Evolutionary conservation across 495 filamentous ascomycete species (phyloP), one percentile per base, ranked within the genome.

Genomic region (Aspergillus homomorphus): DNA sequence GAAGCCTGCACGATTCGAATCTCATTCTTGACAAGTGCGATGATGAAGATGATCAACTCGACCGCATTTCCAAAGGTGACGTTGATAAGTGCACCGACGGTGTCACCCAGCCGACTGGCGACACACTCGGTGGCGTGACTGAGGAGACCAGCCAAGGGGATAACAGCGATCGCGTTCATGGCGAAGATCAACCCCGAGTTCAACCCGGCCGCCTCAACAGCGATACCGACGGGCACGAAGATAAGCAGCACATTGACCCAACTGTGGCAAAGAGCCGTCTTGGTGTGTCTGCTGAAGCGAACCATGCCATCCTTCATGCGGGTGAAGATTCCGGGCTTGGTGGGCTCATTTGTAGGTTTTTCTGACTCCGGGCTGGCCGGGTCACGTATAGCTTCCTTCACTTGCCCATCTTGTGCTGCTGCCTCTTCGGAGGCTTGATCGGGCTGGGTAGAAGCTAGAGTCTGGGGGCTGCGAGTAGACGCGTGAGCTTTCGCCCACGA

Each of bases 31-130:
- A 71, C 72, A 10, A 71, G 53, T 12, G 64, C 66, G 56, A 72
- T 77, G 42, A 69, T 75, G 60, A 45, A 94, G 62, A 94, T 91
- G 70, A 94, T 94, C 65, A 95, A 73, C 74, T 95, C 90, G 2
- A 95, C 90, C 21, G 90, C 90, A 70, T 95, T 95, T 54, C 90
- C 90, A 72, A 94, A 94, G 20, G 89, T 91, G 12, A 93, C 89
- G 61, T 93, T 95, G 68, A 93, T 82, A 64, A 94, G 71, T 15
- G 90, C 90, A 54, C 89, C 90, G 30, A 92, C 73, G 9, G 89
- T 89, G 63, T 95, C 89, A 43, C 90, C 90, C 69, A 93, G 77
- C 56, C 85, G 84, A 54, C 79, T 79, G 28, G 90, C 90, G 45
- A 93, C 86, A 60, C 81, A 86, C 71, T 94, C 90, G n/a, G 90